phyloP scores from a whole-genome alignment of 108 stramenopile genomes.

The Conticribra guillardii region DNA sequence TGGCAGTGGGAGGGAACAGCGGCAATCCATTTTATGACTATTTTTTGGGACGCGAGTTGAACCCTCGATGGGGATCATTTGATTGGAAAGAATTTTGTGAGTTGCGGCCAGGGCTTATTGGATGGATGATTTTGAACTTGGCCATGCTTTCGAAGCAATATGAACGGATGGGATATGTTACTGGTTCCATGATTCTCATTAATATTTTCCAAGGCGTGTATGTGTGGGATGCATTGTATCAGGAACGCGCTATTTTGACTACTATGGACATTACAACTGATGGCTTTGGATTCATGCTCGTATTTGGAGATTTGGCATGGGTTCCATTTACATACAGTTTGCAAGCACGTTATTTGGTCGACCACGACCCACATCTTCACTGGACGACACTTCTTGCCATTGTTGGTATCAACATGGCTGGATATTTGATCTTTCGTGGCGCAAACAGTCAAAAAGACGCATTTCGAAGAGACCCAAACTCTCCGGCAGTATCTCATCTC shows the following conservation, averaged over 20 bases:
- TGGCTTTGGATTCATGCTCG: slow-evolving; percentile 99
- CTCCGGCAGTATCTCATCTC: slow-evolving; percentile 64
- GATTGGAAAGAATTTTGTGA: slow-evolving; percentile 99
- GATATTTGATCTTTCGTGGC: slow-evolving; percentile 91
- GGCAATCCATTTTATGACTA: slow-evolving; percentile 91
- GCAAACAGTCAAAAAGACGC: slow-evolving; percentile 96
- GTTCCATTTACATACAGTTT: slow-evolving; percentile 97
- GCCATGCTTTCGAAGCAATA: slow-evolving; percentile 86
- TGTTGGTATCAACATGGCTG: slow-evolving; percentile 65
- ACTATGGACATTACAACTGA: slow-evolving; percentile 99
- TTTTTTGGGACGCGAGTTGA: slow-evolving; percentile 97
- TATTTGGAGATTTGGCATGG: slow-evolving; percentile 99
- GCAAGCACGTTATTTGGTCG: slow-evolving; percentile 91
- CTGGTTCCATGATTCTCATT: slow-evolving; percentile 90
- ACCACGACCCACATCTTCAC: slow-evolving; percentile 86
- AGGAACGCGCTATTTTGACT: slow-evolving; percentile 94
- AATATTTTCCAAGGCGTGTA: slow-evolving; percentile 93
- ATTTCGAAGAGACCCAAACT: slow-evolving; percentile 90
- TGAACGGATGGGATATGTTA: slow-evolving; percentile 71
- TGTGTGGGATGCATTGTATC: slow-evolving; percentile 96
- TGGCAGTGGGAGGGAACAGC: slow-evolving; percentile 88
- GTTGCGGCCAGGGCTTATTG: slow-evolving; percentile 93
- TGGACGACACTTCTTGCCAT: slow-evolving; percentile 53
- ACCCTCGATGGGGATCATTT: slow-evolving; percentile 88
- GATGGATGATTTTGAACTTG: slow-evolving; percentile 92